These are phyloP conservation scores for Quillaja saponaria DNA, from an alignment of 306 rosid species.

Conservation along the genomic window DNA sequence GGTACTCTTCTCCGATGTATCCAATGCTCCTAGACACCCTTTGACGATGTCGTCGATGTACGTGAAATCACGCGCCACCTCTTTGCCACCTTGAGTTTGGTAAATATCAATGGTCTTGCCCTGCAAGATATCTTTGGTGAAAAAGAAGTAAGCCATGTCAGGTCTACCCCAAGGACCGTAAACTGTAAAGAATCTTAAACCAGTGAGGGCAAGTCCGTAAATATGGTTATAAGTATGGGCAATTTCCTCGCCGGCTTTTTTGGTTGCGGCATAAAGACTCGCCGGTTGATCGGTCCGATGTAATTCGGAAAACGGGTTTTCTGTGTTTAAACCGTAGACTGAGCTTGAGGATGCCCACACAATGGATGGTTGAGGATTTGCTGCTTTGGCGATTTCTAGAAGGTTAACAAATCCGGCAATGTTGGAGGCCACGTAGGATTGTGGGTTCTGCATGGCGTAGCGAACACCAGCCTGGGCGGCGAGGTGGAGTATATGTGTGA, in stretches of 20 bases:
- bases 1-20: conserved; percentile 76
- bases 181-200: conserved; percentile 81
- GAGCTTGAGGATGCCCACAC: conserved; percentile 94
- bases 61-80: conserved; percentile 97
- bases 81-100: conserved; percentile 64
- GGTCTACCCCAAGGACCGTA: conserved; percentile 93
- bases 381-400: conserved; percentile 63
- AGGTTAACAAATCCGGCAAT: conserved; percentile 89
- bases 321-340: conserved; percentile 77
- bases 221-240: conserved; percentile 89
- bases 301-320: conserved; percentile 69
- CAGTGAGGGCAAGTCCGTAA: conserved; percentile 79
- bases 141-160: conserved; percentile 94
- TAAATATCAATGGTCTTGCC: conserved; percentile 68
- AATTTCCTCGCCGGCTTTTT: conserved; percentile 89
- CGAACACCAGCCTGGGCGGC: conserved; percentile 97
- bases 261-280: conserved; percentile 86
- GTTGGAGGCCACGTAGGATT: conserved; percentile 72
- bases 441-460: conserved; percentile 94
- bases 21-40: conserved; percentile 72
- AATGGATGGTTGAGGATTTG: conserved; percentile 78
- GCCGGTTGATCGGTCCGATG: conserved; percentile 86
- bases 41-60: conserved; percentile 81
- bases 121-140: conserved; percentile 75
- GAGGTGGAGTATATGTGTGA: conserved; percentile 81